Conservation (phyloP, 2,329 filamentous ascomycete genomes). For the Cladophialophora immunda region DNA sequence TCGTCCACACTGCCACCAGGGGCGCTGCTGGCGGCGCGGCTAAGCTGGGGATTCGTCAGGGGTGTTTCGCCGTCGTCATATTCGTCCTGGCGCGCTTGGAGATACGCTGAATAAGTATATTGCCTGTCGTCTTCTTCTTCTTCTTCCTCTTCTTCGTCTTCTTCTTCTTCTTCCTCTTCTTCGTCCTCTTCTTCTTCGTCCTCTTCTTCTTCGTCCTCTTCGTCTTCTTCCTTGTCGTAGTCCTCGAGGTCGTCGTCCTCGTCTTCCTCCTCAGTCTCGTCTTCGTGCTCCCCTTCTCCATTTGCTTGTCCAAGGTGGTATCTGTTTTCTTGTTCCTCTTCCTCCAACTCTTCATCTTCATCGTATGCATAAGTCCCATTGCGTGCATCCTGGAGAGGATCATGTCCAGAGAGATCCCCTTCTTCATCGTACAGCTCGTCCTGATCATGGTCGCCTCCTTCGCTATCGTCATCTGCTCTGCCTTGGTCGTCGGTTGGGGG, state of each 20-base stretch:
- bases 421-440: constrained; percentile 29
- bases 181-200: constrained; percentile 12
- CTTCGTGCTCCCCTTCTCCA: constrained; percentile 10
- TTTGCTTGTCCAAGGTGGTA: neutral
- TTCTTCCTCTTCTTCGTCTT: constrained; percentile 20
- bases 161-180: constrained; percentile 25
- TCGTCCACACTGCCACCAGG: constrained; percentile 39
- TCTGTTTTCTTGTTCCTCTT: neutral
- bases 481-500: constrained; percentile 22
- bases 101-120: constrained; percentile 15
- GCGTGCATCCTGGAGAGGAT: neutral
- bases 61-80: constrained; percentile 28
- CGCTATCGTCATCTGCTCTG: constrained; percentile 16
- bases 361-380: constrained; percentile 16
- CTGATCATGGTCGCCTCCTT: constrained; percentile 24
- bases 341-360: constrained; percentile 25
- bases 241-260: neutral
- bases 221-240: neutral
- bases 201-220: neutral
- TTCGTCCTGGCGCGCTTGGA: constrained; percentile 15
- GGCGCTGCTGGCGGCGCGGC: constrained; percentile 34
- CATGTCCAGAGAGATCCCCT: neutral
- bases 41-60: constrained; percentile 31
- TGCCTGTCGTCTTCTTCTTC: constrained; percentile 23
- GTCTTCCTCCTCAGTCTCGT: neutral